Evolutionary conservation across 345 rosid genomes (phyloP).

Genomic region (Arabis hirsuta): DNA sequence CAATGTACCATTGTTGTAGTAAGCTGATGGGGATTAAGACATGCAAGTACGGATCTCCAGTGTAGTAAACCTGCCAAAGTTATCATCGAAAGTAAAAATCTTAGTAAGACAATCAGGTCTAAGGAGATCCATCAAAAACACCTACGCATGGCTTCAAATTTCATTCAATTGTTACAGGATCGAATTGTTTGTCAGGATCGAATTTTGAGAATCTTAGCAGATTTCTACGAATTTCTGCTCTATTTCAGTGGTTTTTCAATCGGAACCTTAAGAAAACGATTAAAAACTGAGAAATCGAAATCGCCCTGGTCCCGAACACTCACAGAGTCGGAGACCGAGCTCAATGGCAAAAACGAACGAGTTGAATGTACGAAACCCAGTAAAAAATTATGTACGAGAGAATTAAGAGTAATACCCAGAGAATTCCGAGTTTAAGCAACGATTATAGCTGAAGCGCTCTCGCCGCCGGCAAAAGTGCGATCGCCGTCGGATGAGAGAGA

Average conservation of each 20-base stretch:
- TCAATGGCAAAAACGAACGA: neutral
- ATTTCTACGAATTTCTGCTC: slow-evolving; percentile 7
- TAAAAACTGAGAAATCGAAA: neutral
- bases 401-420: slow-evolving; percentile 11
- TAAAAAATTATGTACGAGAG: neutral
- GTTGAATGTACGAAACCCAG: neutral
- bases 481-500: slow-evolving; percentile 36
- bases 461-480: neutral
- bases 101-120: too few species aligned
- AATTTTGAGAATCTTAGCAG: slow-evolving; percentile 5
- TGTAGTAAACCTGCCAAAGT: slow-evolving; percentile 20
- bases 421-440: neutral
- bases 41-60: neutral
- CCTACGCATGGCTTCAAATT: slow-evolving; percentile 5
- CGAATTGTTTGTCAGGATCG: neutral
- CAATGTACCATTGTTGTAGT: slow-evolving; percentile 35
- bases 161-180: neutral
- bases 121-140: neutral
- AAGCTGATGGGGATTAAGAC: slow-evolving; percentile 6
- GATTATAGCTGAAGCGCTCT: neutral
- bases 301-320: neutral
- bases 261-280: neutral
- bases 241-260: neutral
- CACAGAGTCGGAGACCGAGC: neutral
- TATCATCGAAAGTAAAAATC: neutral